phyloP scores from a whole-genome alignment of 23 red algal species.

The Agarophyton chilense region DNA sequence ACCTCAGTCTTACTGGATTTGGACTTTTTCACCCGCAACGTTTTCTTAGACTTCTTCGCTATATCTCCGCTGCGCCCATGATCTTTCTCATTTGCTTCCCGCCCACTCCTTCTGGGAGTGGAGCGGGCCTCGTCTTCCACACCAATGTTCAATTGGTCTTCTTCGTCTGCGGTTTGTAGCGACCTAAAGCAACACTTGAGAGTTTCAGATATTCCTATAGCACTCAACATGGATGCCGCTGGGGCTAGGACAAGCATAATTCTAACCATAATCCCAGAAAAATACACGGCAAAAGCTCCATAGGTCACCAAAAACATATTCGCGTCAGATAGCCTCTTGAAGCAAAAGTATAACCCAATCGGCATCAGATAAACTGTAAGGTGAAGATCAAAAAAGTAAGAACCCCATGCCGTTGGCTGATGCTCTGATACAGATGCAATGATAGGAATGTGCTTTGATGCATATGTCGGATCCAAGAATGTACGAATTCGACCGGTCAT shows the following conservation, averaged over 20 bases:
- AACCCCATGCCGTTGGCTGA: conserved; percentile 97
- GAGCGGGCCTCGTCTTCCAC: neutral
- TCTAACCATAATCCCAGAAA: conserved; percentile 99
- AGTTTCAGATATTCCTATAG: conserved; percentile 77
- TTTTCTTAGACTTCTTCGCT: conserved; percentile 11
- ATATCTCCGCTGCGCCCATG: neutral
- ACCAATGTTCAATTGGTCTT: neutral
- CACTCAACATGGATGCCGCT: conserved; percentile 85
- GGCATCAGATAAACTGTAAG: conserved; percentile 86
- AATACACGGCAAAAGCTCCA: conserved; percentile 91
- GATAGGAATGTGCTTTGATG: conserved; percentile 92
- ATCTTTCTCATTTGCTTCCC: neutral
- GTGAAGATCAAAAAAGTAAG: conserved; percentile 99
- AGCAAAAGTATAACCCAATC: conserved; percentile 95
- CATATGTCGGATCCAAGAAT: conserved; percentile 99
- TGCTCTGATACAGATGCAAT: conserved; percentile 99
- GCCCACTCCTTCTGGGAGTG: neutral
- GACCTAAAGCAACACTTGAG: conserved; percentile 69
- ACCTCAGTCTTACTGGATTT: conserved; percentile 9
- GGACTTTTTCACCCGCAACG: neutral
- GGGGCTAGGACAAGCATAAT: conserved; percentile 99
- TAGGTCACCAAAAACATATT: conserved; percentile 93
- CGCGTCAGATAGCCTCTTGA: conserved; percentile 83
- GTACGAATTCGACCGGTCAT: conserved; percentile 94
- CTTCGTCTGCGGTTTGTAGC: conserved; percentile 52